A percentile compares a stretch with the other conserved stretches of the same genome.
Evolutionary conservation across 2,329 filamentous ascomycete genomes (phyloP).

Genomic region (Penicillium carneum): DNA sequence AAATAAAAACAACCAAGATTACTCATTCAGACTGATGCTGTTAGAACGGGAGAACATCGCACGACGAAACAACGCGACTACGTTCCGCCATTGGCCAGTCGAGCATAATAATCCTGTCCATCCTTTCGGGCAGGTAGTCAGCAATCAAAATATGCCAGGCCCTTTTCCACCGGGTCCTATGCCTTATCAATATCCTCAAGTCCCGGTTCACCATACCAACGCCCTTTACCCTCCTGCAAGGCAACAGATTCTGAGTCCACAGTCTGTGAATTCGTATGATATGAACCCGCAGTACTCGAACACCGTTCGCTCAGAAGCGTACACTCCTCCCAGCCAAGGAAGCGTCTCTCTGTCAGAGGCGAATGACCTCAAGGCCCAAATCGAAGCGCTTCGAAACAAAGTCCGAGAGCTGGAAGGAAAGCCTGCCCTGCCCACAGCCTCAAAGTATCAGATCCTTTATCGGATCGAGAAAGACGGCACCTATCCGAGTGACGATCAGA

Average conservation of each 20-base stretch:
- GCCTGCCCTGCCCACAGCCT: not conserved
- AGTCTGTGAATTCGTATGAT: not conserved
- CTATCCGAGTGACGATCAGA: not conserved
- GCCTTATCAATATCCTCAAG: not conserved
- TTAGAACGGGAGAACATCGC: not conserved
- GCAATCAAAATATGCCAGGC: not conserved
- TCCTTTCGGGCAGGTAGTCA: not conserved
- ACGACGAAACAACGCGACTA: not conserved
- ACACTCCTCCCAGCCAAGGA: constrained; percentile 4
- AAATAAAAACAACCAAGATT: not conserved
- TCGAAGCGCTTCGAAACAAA: constrained; percentile 5
- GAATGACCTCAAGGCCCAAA: constrained; percentile 9
- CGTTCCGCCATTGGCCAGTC: not conserved
- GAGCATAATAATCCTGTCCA: not conserved
- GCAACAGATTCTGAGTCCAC: not conserved
- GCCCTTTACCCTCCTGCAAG: not conserved
- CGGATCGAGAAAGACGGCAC: constrained; percentile 8
- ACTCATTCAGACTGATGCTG: constrained; percentile 1
- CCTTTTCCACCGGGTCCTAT: not conserved
- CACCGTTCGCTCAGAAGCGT: not conserved
- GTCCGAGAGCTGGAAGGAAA: constrained; percentile 12
- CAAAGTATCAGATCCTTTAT: constrained; percentile 16
- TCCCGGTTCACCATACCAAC: not conserved
- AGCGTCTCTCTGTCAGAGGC: constrained; percentile 12
- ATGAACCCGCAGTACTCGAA: not conserved